These are phyloP conservation scores for Hydrangea macrophylla DNA, from an alignment of 148 eudicot genomes.

Conservation along the genomic window DNA sequence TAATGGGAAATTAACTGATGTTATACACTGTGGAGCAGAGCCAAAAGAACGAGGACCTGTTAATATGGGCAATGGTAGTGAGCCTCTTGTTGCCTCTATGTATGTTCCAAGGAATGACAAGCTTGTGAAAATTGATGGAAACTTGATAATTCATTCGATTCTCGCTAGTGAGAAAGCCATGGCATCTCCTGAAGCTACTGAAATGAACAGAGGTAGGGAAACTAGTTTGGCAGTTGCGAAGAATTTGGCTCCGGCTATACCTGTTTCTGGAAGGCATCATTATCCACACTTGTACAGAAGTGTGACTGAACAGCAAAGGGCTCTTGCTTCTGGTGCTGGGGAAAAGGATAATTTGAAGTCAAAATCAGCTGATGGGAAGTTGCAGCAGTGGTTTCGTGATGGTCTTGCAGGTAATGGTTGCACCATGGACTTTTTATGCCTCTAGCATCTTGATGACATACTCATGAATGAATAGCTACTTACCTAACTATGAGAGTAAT, in stretches of 20 bases:
- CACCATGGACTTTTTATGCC: not conserved
- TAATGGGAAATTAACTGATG: conserved; percentile 19
- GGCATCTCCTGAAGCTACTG: conserved; percentile 30
- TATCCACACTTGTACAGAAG: conserved; percentile 51
- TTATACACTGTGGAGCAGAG: conserved; percentile 17
- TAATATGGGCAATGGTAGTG: conserved; percentile 49
- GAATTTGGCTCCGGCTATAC: conserved; percentile 48
- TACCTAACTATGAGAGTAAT: too few relatives aligned
- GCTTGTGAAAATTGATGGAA: conserved; percentile 94
- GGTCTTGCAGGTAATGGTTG: conserved; percentile 75
- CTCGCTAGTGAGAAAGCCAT: conserved; percentile 85
- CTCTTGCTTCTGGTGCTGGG: conserved; percentile 57
- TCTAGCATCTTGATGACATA: too few relatives aligned
- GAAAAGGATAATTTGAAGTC: conserved; percentile 42
- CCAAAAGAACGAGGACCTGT: conserved; percentile 11
- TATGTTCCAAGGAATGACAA: conserved; percentile 95
- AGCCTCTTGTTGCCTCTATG: conserved; percentile 76
- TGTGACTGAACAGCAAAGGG: conserved; percentile 47
- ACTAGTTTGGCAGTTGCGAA: conserved; percentile 61
- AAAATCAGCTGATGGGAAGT: conserved; percentile 51
- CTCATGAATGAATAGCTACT: too few relatives aligned
- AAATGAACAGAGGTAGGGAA: conserved; percentile 36
- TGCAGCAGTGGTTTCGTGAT: conserved; percentile 94
- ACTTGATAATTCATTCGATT: conserved; percentile 88
- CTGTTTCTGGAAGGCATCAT: conserved; percentile 42